Percentiles rank a stretch among this genome's conserved stretches.
These are phyloP conservation scores for Scheffersomyces segobiensis DNA, from an alignment of 1,139 yeast species.

Conservation along the genomic window DNA sequence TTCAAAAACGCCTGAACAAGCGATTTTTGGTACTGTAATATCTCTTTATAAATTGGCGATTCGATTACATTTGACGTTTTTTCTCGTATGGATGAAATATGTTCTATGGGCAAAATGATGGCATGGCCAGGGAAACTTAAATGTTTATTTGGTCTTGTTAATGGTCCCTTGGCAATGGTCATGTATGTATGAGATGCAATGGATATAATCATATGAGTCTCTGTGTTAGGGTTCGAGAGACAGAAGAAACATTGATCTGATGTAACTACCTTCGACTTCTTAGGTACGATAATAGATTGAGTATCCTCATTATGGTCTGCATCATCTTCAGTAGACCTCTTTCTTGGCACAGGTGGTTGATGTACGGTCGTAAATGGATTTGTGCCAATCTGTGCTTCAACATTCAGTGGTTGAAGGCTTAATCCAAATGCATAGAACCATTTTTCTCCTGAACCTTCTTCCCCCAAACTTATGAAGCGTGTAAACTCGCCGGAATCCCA, in stretches of 20 bases:
- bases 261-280: constrained; percentile 38
- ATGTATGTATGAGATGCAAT: constrained; percentile 68
- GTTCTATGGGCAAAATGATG: constrained; percentile 79
- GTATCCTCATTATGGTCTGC: constrained; percentile 8
- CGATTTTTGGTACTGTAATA: constrained; percentile 40
- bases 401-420: constrained; percentile 10
- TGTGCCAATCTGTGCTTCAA: constrained; percentile 15
- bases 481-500: constrained; percentile 52
- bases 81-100: constrained; percentile 50
- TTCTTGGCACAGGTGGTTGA: neutral
- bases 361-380: constrained; percentile 41
- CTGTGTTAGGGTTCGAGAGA: constrained; percentile 75
- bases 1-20: constrained; percentile 46
- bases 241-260: constrained; percentile 80
- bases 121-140: constrained; percentile 78
- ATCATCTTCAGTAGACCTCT: neutral
- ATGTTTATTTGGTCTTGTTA: constrained; percentile 49
- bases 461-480: constrained; percentile 64
- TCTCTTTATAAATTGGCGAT: constrained; percentile 26
- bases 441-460: constrained; percentile 55
- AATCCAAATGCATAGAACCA: constrained; percentile 77
- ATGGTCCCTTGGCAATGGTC: constrained; percentile 87
- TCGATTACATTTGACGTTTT: constrained; percentile 14
- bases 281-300: constrained; percentile 6
- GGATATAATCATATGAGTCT: constrained; percentile 77